Conservation (phyloP, 169 alveolate species). For the Plasmodium vivax region DNA sequence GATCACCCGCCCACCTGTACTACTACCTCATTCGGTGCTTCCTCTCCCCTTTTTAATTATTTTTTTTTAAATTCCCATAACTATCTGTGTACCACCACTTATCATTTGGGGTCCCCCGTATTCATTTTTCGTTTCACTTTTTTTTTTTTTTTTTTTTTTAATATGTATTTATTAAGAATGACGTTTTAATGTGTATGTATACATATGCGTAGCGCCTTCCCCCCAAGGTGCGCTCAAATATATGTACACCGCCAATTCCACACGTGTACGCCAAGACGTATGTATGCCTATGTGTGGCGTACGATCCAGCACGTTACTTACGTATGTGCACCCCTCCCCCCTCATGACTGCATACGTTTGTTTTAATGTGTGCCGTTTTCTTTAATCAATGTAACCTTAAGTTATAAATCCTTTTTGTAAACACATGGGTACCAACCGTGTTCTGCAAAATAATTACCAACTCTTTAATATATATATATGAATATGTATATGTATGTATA, state of each 20-base stretch:
- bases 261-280: not conserved
- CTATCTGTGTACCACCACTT: constrained; percentile 9
- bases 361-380: not conserved
- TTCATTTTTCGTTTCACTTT: constrained; percentile 17
- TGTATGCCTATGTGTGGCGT: not conserved
- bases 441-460: constrained; percentile 23
- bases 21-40: not conserved
- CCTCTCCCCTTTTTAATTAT: constrained; percentile 19
- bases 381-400: constrained; percentile 43
- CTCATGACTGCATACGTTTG: constrained; percentile 1
- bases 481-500: not conserved
- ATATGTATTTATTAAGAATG: constrained; percentile 8
- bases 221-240: not conserved
- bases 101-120: constrained; percentile 16
- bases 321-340: not conserved
- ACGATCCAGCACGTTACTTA: not conserved
- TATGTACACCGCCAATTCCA: not conserved
- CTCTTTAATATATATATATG: constrained; percentile 20
- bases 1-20: not conserved
- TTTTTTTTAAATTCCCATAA: constrained; percentile 52
- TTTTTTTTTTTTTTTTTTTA: constrained; percentile 24
- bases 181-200: constrained; percentile 2
- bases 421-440: not conserved
- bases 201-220: not conserved
- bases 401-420: constrained; percentile 25